phyloP scores from a whole-genome alignment of 2,329 filamentous ascomycete genomes.

The Calonectria hawksworthii region DNA sequence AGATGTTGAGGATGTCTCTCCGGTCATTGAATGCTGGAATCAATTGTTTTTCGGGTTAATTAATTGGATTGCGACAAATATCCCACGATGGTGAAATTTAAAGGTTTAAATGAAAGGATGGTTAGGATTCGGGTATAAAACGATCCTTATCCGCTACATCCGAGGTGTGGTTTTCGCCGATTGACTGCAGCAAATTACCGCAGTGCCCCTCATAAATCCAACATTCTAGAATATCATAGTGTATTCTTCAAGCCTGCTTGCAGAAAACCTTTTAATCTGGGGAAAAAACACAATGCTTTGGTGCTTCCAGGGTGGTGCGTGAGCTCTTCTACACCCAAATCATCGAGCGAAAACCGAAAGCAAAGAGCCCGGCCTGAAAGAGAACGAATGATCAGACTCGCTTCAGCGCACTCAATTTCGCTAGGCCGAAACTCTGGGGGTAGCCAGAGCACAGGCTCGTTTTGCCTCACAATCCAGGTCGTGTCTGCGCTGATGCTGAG shows the following conservation, averaged over 20 bases:
- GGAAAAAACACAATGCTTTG: neutral
- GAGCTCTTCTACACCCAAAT: neutral
- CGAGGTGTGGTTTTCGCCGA: neutral
- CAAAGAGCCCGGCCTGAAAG: too few species aligned
- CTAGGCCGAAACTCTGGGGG: neutral
- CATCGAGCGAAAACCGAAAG: neutral
- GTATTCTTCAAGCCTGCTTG: neutral
- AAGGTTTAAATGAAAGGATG: neutral
- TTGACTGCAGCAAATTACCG: neutral
- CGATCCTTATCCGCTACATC: neutral
- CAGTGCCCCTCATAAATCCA: neutral
- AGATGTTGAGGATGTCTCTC: neutral
- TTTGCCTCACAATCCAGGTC: neutral
- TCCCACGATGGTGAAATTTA: neutral
- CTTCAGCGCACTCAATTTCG: neutral
- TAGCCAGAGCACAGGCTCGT: neutral
- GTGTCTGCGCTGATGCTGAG: too few species aligned
- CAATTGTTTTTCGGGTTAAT: neutral
- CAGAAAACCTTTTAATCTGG: neutral
- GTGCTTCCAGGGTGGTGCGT: neutral
- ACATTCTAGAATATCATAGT: neutral
- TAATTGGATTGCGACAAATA: neutral
- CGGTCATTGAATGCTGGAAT: fast-evolving
- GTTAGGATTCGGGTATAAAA: neutral
- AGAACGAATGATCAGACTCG: neutral